These are phyloP conservation scores for Kwoniella dejecticola DNA, from an alignment of 768 basidiomycete genomes.

Conservation along the genomic window DNA sequence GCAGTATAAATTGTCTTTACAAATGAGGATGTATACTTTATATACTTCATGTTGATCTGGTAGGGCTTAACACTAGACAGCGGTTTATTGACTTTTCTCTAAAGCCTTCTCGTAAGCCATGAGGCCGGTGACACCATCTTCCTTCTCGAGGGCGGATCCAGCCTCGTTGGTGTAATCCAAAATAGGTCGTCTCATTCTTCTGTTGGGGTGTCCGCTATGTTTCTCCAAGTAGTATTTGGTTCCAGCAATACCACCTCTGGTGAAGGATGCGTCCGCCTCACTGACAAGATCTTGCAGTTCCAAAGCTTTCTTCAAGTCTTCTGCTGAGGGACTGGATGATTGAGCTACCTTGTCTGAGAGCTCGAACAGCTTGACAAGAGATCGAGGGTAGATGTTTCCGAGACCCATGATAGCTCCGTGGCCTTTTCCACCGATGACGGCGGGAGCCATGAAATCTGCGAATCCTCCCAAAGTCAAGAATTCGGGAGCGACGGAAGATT, in stretches of 20 bases:
- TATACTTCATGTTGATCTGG: too few relatives aligned
- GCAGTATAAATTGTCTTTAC: too few relatives aligned
- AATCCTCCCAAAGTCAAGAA: constrained; percentile 88
- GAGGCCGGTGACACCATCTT: constrained; percentile 71
- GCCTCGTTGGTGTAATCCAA: constrained; percentile 64
- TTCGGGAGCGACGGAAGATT: constrained; percentile 62
- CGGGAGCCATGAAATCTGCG: constrained; percentile 76
- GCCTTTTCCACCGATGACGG: constrained; percentile 66
- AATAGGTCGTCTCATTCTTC: constrained; percentile 66
- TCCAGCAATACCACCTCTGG: constrained; percentile 73
- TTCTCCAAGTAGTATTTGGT: constrained; percentile 79
- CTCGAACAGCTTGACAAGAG: constrained; percentile 66
- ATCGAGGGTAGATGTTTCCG: constrained; percentile 67
- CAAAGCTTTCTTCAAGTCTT: constrained; percentile 69
- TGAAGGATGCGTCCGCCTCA: constrained; percentile 75
- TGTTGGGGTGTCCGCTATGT: constrained; percentile 68
- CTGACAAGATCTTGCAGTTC: constrained; percentile 78
- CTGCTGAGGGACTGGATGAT: constrained; percentile 57
- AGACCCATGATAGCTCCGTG: constrained; percentile 91
- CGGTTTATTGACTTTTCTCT: constrained; percentile 24
- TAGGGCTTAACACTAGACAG: neutral
- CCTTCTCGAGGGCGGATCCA: constrained; percentile 69
- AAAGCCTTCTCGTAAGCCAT: constrained; percentile 63
- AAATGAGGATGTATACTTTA: too few relatives aligned
- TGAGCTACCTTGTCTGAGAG: constrained; percentile 64